Percentiles rank a stretch among this genome's conserved stretches.
These are phyloP conservation scores for Tolypocladium paradoxum DNA, from an alignment of 2,329 filamentous ascomycete genomes.

Conservation along the genomic window DNA sequence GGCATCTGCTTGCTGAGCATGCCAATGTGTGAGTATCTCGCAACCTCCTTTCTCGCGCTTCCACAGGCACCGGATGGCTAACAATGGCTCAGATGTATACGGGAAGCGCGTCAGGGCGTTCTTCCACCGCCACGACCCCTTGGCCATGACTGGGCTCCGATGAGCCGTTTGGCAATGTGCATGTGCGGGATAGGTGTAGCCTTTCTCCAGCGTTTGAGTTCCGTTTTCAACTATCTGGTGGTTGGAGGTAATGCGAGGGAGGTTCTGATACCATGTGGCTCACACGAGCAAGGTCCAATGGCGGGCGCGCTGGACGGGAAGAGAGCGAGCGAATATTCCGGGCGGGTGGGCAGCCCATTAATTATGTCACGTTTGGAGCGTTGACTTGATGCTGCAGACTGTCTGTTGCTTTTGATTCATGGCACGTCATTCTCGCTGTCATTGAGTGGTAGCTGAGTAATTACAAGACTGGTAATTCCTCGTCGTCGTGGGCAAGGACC, in stretches of 20 bases:
- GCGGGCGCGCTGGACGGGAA: not conserved
- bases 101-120: constrained; percentile 69
- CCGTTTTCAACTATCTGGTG: not conserved
- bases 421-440: not conserved
- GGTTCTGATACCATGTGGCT: not conserved
- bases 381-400: not conserved
- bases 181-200: not conserved
- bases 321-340: not conserved
- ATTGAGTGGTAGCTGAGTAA: constrained; percentile 1
- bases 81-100: constrained; percentile 50
- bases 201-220: not conserved
- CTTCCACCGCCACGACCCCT: constrained; percentile 63
- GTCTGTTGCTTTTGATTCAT: not conserved
- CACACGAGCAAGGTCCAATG: not conserved
- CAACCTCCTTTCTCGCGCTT: not conserved
- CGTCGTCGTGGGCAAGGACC: not conserved
- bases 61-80: not conserved
- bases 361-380: not conserved
- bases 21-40: constrained; percentile 60
- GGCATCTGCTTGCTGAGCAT: constrained; percentile 64
- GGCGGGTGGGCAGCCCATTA: no score
- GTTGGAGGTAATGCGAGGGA: not conserved
- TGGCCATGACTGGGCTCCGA: constrained; percentile 28
- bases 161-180: constrained; percentile 4
- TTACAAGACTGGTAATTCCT: not conserved